Evolutionary conservation across 805 yeast genomes (phyloP).

Genomic region (Tetrapisispora nanseiensis): DNA sequence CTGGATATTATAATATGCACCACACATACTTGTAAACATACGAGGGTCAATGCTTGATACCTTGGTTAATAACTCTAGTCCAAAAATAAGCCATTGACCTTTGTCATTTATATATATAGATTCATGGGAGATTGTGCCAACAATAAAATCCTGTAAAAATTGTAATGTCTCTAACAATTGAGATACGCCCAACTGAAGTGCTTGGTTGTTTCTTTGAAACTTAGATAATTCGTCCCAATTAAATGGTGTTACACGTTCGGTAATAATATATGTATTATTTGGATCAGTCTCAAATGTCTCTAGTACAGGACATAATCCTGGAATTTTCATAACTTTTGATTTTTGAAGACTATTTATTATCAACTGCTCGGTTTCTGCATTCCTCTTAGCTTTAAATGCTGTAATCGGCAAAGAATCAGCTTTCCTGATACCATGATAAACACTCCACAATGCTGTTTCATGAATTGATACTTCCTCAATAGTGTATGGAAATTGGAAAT

Average conservation of each 20-base stretch:
- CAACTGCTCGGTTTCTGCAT: slow-evolving; percentile 10
- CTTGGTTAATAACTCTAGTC: slow-evolving; percentile 49
- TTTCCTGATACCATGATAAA: slow-evolving; percentile 21
- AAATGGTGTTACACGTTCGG: slow-evolving; percentile 21
- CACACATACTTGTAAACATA: slow-evolving; percentile 6
- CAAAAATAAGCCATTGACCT: slow-evolving; percentile 82
- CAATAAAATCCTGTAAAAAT: slow-evolving; percentile 35
- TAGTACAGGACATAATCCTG: slow-evolving; percentile 23
- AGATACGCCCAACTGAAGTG: slow-evolving; percentile 18
- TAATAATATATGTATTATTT: slow-evolving; percentile 18
- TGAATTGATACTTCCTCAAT: slow-evolving; percentile 16
- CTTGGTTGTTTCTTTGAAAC: slow-evolving; percentile 10
- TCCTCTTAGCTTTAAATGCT: slow-evolving; percentile 17
- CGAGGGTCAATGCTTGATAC: slow-evolving; percentile 23
- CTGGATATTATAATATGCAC: slow-evolving; percentile 6
- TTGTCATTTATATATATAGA: slow-evolving; percentile 54
- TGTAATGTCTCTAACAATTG: slow-evolving; percentile 21
- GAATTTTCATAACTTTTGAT: slow-evolving; percentile 23
- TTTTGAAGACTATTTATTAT: slow-evolving; percentile 20
- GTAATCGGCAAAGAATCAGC: slow-evolving; percentile 24
- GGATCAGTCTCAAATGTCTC: slow-evolving; percentile 24
- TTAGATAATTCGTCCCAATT: slow-evolving; percentile 9
- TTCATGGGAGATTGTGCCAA: slow-evolving; percentile 49
- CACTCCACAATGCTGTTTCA: slow-evolving; percentile 20
- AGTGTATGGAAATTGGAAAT: slow-evolving; percentile 26